phyloP scores from a whole-genome alignment of 768 basidiomycete genomes.

The Macrolepiota dolichaula region DNA sequence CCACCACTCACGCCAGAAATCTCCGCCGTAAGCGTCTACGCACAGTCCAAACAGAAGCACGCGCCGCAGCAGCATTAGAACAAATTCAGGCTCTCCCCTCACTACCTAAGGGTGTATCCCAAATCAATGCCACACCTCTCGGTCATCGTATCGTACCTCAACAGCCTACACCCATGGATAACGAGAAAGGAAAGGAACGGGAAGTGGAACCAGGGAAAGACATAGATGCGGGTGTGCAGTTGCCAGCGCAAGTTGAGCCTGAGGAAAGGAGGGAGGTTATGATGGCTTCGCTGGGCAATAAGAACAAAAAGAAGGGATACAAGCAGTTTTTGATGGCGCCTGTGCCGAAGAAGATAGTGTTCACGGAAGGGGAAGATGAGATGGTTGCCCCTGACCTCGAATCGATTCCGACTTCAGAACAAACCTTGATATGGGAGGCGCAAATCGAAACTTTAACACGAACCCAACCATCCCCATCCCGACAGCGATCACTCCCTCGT shows the following conservation, averaged over 20 bases:
- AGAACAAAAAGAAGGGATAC: constrained; percentile 73
- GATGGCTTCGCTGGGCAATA: constrained; percentile 63
- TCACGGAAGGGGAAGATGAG: constrained; percentile 22
- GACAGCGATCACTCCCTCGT: constrained; percentile 22
- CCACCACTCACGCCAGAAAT: constrained; percentile 55
- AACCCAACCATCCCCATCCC: not conserved
- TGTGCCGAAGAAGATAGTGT: constrained; percentile 51
- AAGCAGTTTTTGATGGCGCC: constrained; percentile 43
- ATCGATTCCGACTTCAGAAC: not conserved
- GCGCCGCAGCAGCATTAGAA: constrained; percentile 20
- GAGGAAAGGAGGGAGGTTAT: constrained; percentile 19
- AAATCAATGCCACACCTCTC: constrained; percentile 43
- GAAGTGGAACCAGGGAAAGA: constrained; percentile 13
- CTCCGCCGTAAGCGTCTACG: constrained; percentile 50
- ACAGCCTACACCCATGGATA: not conserved
- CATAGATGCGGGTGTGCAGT: constrained; percentile 13
- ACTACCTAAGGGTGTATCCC: constrained; percentile 28
- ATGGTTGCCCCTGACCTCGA: not conserved
- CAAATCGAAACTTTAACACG: not conserved
- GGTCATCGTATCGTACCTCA: constrained; percentile 18
- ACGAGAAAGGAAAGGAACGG: not conserved
- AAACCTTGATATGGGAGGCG: not conserved
- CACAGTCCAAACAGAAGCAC: constrained; percentile 14
- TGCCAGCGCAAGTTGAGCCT: constrained; percentile 2
- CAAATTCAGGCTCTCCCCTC: not conserved